These are phyloP conservation scores for Arthrobotrys pseudoclavata DNA, from an alignment of 2,329 filamentous ascomycete genomes.

Conservation along the genomic window DNA sequence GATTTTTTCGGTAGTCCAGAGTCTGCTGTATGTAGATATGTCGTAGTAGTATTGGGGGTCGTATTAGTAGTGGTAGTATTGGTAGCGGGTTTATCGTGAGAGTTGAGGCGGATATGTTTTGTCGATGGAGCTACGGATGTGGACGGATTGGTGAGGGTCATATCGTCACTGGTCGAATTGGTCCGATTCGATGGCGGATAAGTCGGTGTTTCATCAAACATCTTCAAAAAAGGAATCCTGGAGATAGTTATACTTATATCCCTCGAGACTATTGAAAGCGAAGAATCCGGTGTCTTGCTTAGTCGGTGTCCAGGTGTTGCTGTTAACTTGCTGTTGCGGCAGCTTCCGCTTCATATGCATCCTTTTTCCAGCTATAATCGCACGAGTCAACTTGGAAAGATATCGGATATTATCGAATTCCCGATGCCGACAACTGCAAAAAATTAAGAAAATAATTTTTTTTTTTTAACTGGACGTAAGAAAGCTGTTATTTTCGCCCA, in stretches of 20 bases:
- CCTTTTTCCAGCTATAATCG: not conserved
- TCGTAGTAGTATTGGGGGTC: not conserved
- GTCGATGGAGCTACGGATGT: conserved; percentile 54
- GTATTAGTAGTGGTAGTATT: not conserved
- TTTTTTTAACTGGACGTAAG: not conserved
- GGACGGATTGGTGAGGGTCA: conserved; percentile 55
- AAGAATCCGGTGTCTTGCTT: not conserved
- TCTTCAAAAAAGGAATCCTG: conserved; percentile 5
- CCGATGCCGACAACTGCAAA: conserved; percentile 32
- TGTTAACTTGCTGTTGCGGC: conserved; percentile 6
- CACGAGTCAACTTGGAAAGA: not conserved
- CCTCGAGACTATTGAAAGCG: not conserved
- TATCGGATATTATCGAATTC: conserved; percentile 31
- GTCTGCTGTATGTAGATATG: not conserved
- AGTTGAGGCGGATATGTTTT: conserved; percentile 28
- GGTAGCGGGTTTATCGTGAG: conserved; percentile 5
- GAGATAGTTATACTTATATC: conserved; percentile 1
- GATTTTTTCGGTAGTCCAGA: conserved; percentile 6
- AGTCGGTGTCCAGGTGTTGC: not conserved
- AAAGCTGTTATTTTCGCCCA: conserved; percentile 26
- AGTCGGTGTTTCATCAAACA: conserved; percentile 35
- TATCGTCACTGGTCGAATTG: conserved; percentile 55
- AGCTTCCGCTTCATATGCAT: conserved; percentile 18
- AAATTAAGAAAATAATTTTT: not conserved
- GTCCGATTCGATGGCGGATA: conserved; percentile 46